Evolutionary conservation across 2,329 filamentous ascomycete species (phyloP), one percentile per base, ranked within the genome.

Genomic region (Scedosporium aurantiacum): DNA sequence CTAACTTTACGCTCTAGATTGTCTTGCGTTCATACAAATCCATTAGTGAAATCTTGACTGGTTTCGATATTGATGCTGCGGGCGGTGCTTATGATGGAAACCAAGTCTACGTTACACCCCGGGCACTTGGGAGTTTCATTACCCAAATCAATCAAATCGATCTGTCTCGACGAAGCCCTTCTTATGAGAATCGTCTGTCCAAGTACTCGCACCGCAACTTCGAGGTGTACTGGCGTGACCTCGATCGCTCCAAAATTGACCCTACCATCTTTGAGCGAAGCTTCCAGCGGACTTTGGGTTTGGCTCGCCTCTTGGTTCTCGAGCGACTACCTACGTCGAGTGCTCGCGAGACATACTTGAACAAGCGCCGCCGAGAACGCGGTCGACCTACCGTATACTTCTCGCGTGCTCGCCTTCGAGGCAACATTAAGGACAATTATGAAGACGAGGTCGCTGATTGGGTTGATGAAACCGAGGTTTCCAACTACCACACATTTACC

Each of bases 171-270:
- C 84, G 91, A 50, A 93, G 89, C 18, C 90, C 90, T 0, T 94
- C 90, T 0, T 96, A 96, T 66, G 91, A 96, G 69, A 95, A 90
- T 66, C 85, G 91, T 8, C 79, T 95, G 12, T 90, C 89, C 16
- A 95, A 95, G 71, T 93, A 96, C 71, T 89, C 88, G 14, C 89
- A 89, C 68, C 80, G 90, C 52, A 89, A 90, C 16, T 96, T 96
- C 65, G 91, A 96, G 72, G 83, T 93, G 0, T 88, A 89, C 70
- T 96, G 89, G 85, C 81, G 87, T 1, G 78, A 84, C 8, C 78
- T 95, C 14, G 87, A 94, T 64, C 83, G 90, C 18, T 82, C 82
- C n/a, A 82, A 83, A 10, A 77, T 96, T 60, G 90, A 96, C 67
- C 91, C 91, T 4, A 95, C 90, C 23, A 91, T 96, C 57, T 95